phyloP scores from a whole-genome alignment of 352 stramenopile species.

The Phytophthora megakarya region DNA sequence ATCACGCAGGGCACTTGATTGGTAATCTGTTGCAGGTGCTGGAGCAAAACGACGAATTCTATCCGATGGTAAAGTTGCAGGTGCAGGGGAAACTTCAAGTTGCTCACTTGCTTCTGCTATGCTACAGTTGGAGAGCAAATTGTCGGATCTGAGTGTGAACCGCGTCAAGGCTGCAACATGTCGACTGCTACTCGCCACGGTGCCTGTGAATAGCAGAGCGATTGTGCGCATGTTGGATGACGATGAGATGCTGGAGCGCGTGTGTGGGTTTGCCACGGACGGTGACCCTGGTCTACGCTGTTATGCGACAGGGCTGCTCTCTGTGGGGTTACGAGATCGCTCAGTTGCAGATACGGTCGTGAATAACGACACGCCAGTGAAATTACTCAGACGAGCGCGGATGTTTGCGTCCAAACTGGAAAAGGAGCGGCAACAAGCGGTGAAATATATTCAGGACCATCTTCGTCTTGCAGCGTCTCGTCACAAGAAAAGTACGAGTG shows the following conservation, averaged over 20 bases:
- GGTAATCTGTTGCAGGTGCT: constrained; percentile 76
- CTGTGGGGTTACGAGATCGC: constrained; percentile 76
- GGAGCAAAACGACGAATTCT: constrained; percentile 86
- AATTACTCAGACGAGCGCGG: constrained; percentile 70
- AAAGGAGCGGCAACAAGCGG: constrained; percentile 60
- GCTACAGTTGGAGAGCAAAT: constrained; percentile 64
- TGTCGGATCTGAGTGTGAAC: constrained; percentile 58
- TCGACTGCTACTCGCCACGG: constrained; percentile 73
- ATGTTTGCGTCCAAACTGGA: constrained; percentile 84
- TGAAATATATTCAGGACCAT: constrained; percentile 83
- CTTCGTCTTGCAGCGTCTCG: constrained; percentile 40
- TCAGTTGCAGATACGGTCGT: constrained; percentile 83
- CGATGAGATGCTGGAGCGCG: constrained; percentile 75
- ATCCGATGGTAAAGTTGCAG: constrained; percentile 59
- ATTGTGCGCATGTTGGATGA: constrained; percentile 78
- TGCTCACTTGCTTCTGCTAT: constrained; percentile 1
- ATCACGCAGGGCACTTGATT: constrained; percentile 66
- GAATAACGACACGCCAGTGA: constrained; percentile 78
- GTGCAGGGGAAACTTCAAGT: constrained; percentile 22
- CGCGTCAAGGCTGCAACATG: constrained; percentile 74
- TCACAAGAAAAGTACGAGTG: constrained; percentile 41
- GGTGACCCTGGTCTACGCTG: constrained; percentile 60
- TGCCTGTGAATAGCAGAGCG: constrained; percentile 71
- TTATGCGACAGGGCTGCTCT: constrained; percentile 78
- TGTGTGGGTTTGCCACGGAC: constrained; percentile 74